Evolutionary conservation across 2,329 filamentous ascomycete species (phyloP).

Genomic region (Hypomyces rosellus): DNA sequence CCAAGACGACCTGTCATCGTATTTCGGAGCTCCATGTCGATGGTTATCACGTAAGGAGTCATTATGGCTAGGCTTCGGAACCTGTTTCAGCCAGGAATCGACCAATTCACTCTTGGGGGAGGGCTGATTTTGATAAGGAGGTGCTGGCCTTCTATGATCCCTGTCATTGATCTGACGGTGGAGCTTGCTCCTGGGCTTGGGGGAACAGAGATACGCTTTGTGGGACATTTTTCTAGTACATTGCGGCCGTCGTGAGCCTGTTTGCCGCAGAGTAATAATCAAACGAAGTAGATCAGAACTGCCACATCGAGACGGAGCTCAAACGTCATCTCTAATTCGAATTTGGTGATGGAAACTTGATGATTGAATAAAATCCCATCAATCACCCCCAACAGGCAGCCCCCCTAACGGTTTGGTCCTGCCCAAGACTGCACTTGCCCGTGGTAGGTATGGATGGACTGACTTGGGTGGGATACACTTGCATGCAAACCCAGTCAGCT

Average conservation of each 20-base stretch:
- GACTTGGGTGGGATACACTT: too few relatives aligned
- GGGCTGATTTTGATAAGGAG: background rate
- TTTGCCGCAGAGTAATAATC: slow-evolving; percentile 5
- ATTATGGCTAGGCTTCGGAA: slow-evolving; percentile 1
- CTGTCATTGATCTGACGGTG: background rate
- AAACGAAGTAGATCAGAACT: background rate
- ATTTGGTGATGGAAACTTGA: background rate
- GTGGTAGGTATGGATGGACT: too few relatives aligned
- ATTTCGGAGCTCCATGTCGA: background rate
- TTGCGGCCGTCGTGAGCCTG: background rate
- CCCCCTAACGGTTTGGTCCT: too few relatives aligned
- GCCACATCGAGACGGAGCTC: background rate
- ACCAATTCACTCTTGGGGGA: background rate
- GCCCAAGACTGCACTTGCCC: too few relatives aligned
- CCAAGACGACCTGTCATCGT: background rate
- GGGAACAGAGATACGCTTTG: background rate
- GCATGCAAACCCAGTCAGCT: too few relatives aligned
- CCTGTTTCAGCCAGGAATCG: slow-evolving; percentile 8
- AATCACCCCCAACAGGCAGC: background rate
- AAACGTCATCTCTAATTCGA: background rate
- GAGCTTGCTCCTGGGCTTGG: background rate
- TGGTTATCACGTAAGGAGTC: background rate
- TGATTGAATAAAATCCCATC: background rate
- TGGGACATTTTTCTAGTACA: slow-evolving; percentile 5
- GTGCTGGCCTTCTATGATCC: background rate